Evolutionary conservation across 495 filamentous ascomycete genomes (phyloP), one percentile per base, ranked within the genome.

Genomic region (Pyronema domesticum): DNA sequence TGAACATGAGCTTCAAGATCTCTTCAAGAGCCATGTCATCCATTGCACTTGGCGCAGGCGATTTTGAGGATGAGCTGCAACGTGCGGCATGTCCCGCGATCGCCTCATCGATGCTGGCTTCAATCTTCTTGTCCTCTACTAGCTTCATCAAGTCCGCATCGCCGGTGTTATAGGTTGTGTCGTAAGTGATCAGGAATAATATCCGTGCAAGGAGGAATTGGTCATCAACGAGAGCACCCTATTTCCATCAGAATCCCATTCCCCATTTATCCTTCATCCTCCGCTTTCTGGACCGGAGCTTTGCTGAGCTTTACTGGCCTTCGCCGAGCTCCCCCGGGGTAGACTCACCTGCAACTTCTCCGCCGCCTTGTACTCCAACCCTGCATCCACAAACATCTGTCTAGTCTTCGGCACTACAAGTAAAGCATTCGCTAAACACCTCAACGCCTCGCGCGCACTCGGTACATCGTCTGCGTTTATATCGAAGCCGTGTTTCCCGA

Each of bases 1-100:
- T 95, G 70, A 93, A 98, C 6, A 94, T 68, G 43, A 98, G 72
- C 63, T 95, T 95, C 10, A 93, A 69, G 1, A 81, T 86, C 63
- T 98, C 93, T 0, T 71, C 75, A 4, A 98, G 71, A 7, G 87
- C 89, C 73, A 89, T 76, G 57, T 80, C 77, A 54, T 83, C 81
- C 73, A 87, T 84, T 3, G 81, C 75, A 30, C 79, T 66, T 4
- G 71, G 61, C 34, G 44, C 55, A 43, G 17, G 55, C 55, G 49
- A 45, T 67, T 61, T 74, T 72, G 13, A 13, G 7, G 75, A 72
- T 30, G 23, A 30, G 5, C 23, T 30, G 56, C 76, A 76, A 61
- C 75, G 71, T 50, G 73, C 74, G 8, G 83, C 76, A 61, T 93
- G 86, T 17, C 81, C 75, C 35, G 67, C 63, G 8, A 94, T 70